Conservation (phyloP, 805 yeast genomes). For the Ogataea nakhonphanomensis region DNA sequence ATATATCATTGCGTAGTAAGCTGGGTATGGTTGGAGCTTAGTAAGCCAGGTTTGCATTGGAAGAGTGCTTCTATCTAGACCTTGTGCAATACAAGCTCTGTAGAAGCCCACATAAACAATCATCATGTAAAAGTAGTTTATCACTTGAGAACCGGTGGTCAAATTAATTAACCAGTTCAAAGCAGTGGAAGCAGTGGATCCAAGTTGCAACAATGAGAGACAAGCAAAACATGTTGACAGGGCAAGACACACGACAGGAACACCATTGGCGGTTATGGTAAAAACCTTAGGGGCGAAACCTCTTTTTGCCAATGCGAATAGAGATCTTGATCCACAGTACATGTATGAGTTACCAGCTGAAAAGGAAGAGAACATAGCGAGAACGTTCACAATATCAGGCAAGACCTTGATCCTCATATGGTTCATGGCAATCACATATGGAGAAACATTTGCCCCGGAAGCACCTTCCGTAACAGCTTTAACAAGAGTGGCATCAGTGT, state of each 20-base stretch:
- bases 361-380: slow-evolving; percentile 70
- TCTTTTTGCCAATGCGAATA: slow-evolving; percentile 66
- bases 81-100: slow-evolving; percentile 58
- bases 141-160: slow-evolving; percentile 30
- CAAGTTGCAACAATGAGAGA: slow-evolving; percentile 36
- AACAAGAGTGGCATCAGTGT: slow-evolving; percentile 58
- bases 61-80: slow-evolving; percentile 39
- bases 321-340: slow-evolving; percentile 63
- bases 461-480: slow-evolving; percentile 56
- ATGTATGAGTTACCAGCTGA: slow-evolving; percentile 83
- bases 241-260: slow-evolving; percentile 38
- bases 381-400: slow-evolving; percentile 77
- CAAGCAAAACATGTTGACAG: slow-evolving; percentile 32
- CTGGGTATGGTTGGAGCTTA: slow-evolving; percentile 38
- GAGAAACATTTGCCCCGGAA: slow-evolving; percentile 78
- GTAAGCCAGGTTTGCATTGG: slow-evolving; percentile 51
- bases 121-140: slow-evolving; percentile 32
- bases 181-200: slow-evolving; percentile 27
- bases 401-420: slow-evolving; percentile 61
- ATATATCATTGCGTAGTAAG: slow-evolving; percentile 26
- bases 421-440: slow-evolving; percentile 81
- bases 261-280: slow-evolving; percentile 53
- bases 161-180: slow-evolving; percentile 33
- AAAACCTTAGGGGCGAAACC: slow-evolving; percentile 74
- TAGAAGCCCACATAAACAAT: slow-evolving; percentile 61